Evolutionary conservation across 805 yeast genomes (phyloP), one percentile per base, ranked within the genome.

Genomic region (Cyberlindnera mrakii): DNA sequence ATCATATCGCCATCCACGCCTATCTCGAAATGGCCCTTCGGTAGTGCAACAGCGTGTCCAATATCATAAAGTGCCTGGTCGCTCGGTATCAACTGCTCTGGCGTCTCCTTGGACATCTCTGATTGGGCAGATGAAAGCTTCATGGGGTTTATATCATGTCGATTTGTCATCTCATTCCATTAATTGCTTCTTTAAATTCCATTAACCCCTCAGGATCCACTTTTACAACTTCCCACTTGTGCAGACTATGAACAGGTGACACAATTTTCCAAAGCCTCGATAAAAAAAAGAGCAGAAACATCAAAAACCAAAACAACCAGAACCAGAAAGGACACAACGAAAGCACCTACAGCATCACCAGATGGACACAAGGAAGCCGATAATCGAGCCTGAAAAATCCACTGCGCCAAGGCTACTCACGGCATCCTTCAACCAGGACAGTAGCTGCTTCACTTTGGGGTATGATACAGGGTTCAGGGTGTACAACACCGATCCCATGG

Each of bases 401-500:
- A 20, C 44, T 2, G 34, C 39, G 11, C 42, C 55, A 5, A 49
- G 42, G 33, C 48, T 58, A 15, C 49, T 58, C 6, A 42, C 47
- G 33, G 55, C 54, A 6, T 33, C 54, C 20, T 90, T 88, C 70
- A 91, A 91, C 64, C 96, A 88, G 63, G 96, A 90, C 65, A 85
- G 80, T 55, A 82, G 88, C 31, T 91, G 97, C 61, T 89, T 91
- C 65, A 86, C 96, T 16, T 70, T 86, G 20, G 85, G 93, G 41
- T 82, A 79, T 48, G 89, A 85, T 46, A 63, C 69, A 36, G 97
- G 98, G 15, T 89, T 91, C 60, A 67, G 80, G 42, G 95, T 91
- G 11, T 91, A 79, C 69, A 85, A 84, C 57, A 75, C 95, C 3
- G 90, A 87, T 58, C 98, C 99, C 4, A 72, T 90, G 67, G 93